phyloP scores from a whole-genome alignment of 2,329 filamentous ascomycete species.

The Pseudopithomyces chartarum region DNA sequence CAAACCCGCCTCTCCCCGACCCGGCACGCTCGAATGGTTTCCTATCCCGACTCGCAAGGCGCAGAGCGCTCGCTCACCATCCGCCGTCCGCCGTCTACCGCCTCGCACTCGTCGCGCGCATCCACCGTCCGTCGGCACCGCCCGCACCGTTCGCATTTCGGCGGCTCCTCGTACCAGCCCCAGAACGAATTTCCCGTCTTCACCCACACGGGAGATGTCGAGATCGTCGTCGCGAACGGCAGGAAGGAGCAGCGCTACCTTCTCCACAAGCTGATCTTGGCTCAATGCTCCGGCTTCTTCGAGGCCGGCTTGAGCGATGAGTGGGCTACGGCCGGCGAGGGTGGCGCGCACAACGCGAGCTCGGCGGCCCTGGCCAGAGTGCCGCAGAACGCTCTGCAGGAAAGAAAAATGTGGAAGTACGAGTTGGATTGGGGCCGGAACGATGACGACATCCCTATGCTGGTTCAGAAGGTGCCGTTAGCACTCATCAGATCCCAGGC shows the following conservation, averaged over 20 bases:
- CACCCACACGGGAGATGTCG: conserved; percentile 87
- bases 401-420: conserved; percentile 78
- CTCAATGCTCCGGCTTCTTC: conserved; percentile 92
- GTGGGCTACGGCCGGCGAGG: conserved; percentile 63
- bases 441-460: conserved; percentile 79
- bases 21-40: conserved; percentile 59
- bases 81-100: conserved; percentile 67
- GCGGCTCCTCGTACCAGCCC: conserved; percentile 67
- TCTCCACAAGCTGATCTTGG: conserved; percentile 83
- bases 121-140: conserved; percentile 66
- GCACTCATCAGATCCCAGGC: background rate
- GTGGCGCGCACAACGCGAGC: conserved; percentile 27
- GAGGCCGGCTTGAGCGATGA: conserved; percentile 81
- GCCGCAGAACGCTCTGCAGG: conserved; percentile 45
- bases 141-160: conserved; percentile 81
- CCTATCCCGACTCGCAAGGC: conserved; percentile 61
- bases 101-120: conserved; percentile 61
- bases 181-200: conserved; percentile 95
- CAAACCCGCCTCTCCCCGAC: background rate
- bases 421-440: conserved; percentile 78
- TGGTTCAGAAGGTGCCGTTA: conserved; percentile 74
- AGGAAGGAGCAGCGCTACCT: conserved; percentile 82
- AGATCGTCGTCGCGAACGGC: conserved; percentile 76
- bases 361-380: conserved; percentile 45
- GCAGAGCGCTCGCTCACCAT: conserved; percentile 61